These are phyloP conservation scores for Pseudotsuga menziesii DNA, from an alignment of 75 land plant genomes.

Conservation along the genomic window DNA sequence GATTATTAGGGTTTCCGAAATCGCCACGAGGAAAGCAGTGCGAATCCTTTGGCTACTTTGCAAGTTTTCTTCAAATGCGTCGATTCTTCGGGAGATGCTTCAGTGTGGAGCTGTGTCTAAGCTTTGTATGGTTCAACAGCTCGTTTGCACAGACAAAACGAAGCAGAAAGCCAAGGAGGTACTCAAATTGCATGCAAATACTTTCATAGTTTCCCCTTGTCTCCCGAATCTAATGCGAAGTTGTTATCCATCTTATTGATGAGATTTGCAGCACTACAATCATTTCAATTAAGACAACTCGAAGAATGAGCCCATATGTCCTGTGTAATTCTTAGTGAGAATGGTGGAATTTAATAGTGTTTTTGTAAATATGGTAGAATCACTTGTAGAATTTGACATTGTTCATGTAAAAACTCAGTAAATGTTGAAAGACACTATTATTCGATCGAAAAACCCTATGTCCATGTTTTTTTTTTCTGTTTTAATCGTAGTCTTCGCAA, in stretches of 20 bases:
- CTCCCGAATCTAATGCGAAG: constrained; percentile 17
- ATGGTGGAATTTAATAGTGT: no score
- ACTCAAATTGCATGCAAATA: constrained; percentile 29
- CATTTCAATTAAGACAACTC: no score
- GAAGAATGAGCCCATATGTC: no score
- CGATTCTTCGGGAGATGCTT: constrained; percentile 41
- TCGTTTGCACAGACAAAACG: constrained; percentile 18
- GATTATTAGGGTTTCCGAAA: constrained; percentile 26
- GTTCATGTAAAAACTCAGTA: no score
- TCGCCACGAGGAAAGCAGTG: constrained; percentile 30
- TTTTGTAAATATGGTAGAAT: no score
- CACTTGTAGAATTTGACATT: no score
- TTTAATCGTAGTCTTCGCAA: no score
- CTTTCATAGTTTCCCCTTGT: constrained; percentile 31
- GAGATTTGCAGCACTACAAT: no score
- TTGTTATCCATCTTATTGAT: neutral
- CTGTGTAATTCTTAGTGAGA: no score
- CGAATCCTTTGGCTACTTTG: constrained; percentile 30
- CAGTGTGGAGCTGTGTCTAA: constrained; percentile 40
- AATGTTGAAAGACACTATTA: no score
- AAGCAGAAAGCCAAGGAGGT: constrained; percentile 41
- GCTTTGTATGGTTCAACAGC: constrained; percentile 27
- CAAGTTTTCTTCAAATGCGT: constrained; percentile 23
- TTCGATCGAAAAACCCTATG: no score
- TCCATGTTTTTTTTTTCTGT: no score